phyloP scores from a whole-genome alignment of 2,329 filamentous ascomycete species.

The Colletotrichum aenigma region DNA sequence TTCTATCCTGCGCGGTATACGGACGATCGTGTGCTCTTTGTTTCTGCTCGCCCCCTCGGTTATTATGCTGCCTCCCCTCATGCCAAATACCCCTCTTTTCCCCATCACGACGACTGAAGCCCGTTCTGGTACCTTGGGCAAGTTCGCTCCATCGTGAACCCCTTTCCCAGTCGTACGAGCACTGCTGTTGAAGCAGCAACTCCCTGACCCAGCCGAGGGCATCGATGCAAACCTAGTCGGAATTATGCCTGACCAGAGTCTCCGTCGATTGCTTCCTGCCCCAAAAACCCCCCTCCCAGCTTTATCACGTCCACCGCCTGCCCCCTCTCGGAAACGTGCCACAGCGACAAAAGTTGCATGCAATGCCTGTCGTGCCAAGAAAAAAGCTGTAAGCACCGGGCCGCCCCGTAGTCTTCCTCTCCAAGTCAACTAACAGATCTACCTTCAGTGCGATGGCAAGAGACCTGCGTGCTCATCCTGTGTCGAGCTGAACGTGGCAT shows the following conservation, averaged over 20 bases:
- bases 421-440: not conserved
- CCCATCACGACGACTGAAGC: not conserved
- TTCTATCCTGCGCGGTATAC: not conserved
- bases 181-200: not conserved
- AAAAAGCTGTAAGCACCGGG: slow-evolving; percentile 22
- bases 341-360: slow-evolving; percentile 22
- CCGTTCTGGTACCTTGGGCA: not conserved
- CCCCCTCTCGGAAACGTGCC: not conserved
- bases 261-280: slow-evolving; percentile 10
- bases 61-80: slow-evolving; percentile 5
- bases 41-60: not conserved
- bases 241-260: slow-evolving; percentile 2
- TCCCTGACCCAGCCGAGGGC: not conserved
- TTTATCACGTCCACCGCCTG: not conserved
- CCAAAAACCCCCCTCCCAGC: not conserved
- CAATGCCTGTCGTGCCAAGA: slow-evolving; percentile 25
- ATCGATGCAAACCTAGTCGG: not conserved
- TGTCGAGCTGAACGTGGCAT: slow-evolving; percentile 8
- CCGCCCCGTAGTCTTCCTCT: not conserved
- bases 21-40: not conserved
- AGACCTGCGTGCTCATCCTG: slow-evolving; percentile 24
- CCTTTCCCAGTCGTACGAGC: not conserved
- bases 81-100: slow-evolving; percentile 11
- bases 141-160: not conserved
- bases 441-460: slow-evolving; percentile 22